A percentile compares a stretch with the other conserved stretches of the same genome.
These are phyloP conservation scores for Lasiodiplodia sp. DNA, from an alignment of 2,329 filamentous ascomycete species.

Conservation along the genomic window DNA sequence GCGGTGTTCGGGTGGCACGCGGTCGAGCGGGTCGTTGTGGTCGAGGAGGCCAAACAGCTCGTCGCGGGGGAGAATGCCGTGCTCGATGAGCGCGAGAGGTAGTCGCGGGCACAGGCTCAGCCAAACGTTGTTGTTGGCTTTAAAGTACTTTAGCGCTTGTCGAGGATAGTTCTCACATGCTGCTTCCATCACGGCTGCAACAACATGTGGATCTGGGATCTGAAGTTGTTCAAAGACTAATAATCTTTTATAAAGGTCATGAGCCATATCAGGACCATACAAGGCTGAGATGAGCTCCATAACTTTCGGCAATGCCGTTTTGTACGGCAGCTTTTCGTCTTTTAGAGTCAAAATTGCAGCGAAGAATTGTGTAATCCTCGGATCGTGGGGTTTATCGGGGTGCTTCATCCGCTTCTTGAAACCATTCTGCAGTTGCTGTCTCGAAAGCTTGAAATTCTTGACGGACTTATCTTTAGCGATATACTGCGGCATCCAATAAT, in stretches of 20 bases:
- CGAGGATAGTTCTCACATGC: not conserved
- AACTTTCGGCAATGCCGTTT: not conserved
- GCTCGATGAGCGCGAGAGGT: constrained; percentile 17
- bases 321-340: not conserved
- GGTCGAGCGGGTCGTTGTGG: not conserved
- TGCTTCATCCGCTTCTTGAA: not conserved
- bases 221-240: not conserved
- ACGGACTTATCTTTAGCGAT: not conserved
- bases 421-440: no score
- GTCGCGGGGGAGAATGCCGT: constrained; percentile 20
- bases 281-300: not conserved
- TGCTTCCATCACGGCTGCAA: constrained; percentile 5
- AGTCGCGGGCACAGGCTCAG: constrained; percentile 22
- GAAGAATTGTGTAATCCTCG: not conserved
- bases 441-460: not conserved
- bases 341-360: not conserved
- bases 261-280: not conserved
- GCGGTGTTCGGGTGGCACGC: not conserved
- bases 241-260: not conserved
- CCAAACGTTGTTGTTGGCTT: not conserved
- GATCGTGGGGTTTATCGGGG: not conserved
- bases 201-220: not conserved
- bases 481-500: constrained; percentile 10
- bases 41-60: constrained; percentile 21
- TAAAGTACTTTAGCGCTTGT: constrained; percentile 19